phyloP scores from a whole-genome alignment of 805 yeast genomes.

The Wickerhamomyces strasburgensis region DNA sequence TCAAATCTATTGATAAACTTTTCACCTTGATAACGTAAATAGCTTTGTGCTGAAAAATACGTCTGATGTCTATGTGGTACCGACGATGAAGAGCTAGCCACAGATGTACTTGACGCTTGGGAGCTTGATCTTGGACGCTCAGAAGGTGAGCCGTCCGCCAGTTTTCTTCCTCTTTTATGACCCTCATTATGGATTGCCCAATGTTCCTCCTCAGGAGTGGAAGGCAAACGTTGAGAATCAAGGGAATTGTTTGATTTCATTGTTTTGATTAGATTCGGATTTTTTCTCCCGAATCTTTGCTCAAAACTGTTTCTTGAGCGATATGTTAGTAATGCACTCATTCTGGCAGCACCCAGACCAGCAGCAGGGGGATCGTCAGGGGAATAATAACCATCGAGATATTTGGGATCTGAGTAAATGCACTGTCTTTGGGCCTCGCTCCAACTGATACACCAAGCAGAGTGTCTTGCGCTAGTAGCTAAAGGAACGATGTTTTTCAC shows the following conservation, averaged over 20 bases:
- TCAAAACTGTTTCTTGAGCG: constrained; percentile 91
- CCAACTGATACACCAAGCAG: constrained; percentile 99
- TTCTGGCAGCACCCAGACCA: constrained; percentile 94
- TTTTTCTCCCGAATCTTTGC: constrained; percentile 80
- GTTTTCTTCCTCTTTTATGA: constrained; percentile 31
- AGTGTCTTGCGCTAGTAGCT: constrained; percentile 91
- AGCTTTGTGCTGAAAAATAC: constrained; percentile 92
- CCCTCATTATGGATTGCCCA: constrained; percentile 92
- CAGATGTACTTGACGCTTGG: constrained; percentile 28
- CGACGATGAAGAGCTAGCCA: constrained; percentile 20
- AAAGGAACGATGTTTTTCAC: constrained; percentile 73
- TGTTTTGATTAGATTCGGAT: constrained; percentile 39
- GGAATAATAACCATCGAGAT: constrained; percentile 82
- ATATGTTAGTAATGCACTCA: constrained; percentile 92
- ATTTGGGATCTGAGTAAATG: constrained; percentile 91
- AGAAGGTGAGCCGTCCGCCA: constrained; percentile 3
- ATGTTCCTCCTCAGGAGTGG: constrained; percentile 59
- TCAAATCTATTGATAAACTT: constrained; percentile 88
- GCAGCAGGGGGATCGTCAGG: constrained; percentile 73
- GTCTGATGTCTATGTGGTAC: constrained; percentile 34
- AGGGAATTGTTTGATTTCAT: constrained; percentile 1
- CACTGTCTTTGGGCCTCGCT: constrained; percentile 97
- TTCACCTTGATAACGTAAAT: constrained; percentile 88
- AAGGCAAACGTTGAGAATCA: constrained; percentile 31
- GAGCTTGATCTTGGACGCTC: constrained; percentile 24